Percentiles rank a stretch among this genome's conserved stretches.
phyloP scores from a whole-genome alignment of 768 basidiomycete species.

The Polyporus arcularius region DNA sequence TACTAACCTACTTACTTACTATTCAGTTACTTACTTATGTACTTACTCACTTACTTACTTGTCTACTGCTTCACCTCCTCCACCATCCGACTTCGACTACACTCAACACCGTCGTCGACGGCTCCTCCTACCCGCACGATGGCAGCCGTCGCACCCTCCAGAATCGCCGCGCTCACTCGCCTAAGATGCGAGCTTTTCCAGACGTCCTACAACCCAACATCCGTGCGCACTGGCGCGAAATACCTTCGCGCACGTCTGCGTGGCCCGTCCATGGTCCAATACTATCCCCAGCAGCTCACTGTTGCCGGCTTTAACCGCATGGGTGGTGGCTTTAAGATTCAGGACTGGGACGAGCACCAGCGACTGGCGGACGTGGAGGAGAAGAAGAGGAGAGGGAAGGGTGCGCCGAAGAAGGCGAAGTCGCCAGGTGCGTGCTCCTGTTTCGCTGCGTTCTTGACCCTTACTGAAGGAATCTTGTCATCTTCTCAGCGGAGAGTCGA shows the following conservation, averaged over 20 bases:
- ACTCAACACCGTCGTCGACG: not conserved
- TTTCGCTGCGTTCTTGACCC: not conserved
- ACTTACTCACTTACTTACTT: not conserved
- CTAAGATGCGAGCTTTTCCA: slow-evolving; percentile 79
- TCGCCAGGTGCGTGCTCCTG: slow-evolving; percentile 51
- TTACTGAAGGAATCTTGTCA: not conserved
- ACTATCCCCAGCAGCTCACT: slow-evolving; percentile 71
- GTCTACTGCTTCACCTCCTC: not conserved
- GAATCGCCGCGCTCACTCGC: slow-evolving; percentile 60
- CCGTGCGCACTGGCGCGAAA: slow-evolving; percentile 85
- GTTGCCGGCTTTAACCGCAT: slow-evolving; percentile 55
- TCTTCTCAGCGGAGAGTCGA: slow-evolving; percentile 50
- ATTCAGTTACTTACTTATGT: no score
- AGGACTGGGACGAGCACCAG: slow-evolving; percentile 67
- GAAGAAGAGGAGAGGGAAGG: slow-evolving; percentile 76
- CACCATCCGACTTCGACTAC: not conserved
- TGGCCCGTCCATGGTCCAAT: slow-evolving; percentile 83
- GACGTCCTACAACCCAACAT: slow-evolving; percentile 84
- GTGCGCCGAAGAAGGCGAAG: slow-evolving; percentile 80
- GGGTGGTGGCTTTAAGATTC: slow-evolving; percentile 40
- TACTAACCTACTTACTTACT: no score
- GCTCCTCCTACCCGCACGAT: slow-evolving; percentile 5
- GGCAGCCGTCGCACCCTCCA: slow-evolving; percentile 45
- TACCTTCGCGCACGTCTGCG: slow-evolving; percentile 81
- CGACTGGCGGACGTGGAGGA: slow-evolving; percentile 68